phyloP scores from a whole-genome alignment of 495 filamentous ascomycete genomes.

The Penicillium nucicola region DNA sequence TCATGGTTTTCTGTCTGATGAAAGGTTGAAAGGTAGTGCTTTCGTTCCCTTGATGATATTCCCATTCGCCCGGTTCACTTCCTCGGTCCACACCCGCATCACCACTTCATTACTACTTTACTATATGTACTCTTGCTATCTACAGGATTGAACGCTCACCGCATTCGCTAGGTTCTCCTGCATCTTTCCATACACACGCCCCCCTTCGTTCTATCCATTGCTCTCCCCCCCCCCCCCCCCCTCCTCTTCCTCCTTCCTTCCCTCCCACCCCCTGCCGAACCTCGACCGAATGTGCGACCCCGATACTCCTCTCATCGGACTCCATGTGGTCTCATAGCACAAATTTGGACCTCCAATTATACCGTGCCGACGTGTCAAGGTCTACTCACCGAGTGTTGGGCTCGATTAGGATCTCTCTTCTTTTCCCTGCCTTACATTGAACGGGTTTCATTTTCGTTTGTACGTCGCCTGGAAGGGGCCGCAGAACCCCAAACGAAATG shows the following conservation, averaged over 20 bases:
- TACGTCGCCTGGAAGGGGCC: constrained; percentile 9
- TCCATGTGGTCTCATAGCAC: constrained; percentile 48
- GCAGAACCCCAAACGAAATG: constrained; percentile 31
- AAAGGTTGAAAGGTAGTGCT: constrained; percentile 19
- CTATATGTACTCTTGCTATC: too few species aligned
- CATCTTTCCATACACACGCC: constrained; percentile 21
- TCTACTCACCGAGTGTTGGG: constrained; percentile 14
- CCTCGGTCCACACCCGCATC: constrained; percentile 10
- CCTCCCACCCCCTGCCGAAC: constrained; percentile 23
- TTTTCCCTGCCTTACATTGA: constrained; percentile 13
- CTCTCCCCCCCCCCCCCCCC: constrained; percentile 24
- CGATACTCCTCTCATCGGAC: constrained; percentile 23
- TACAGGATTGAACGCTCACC: constrained; percentile 15
- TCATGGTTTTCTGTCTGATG: background rate
- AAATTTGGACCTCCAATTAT: constrained; percentile 34
- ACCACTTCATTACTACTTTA: too few species aligned
- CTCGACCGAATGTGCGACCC: constrained; percentile 37
- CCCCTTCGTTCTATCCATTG: constrained; percentile 21
- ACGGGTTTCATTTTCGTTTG: constrained; percentile 24
- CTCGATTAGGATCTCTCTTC: constrained; percentile 5
- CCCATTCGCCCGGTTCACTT: constrained; percentile 6
- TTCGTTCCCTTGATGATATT: constrained; percentile 16
- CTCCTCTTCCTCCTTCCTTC: too few species aligned
- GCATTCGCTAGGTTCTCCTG: constrained; percentile 18
- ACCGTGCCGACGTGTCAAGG: constrained; percentile 17